These are phyloP conservation scores for Chaetomium sp. DNA, from an alignment of 2,329 filamentous ascomycete species.

Conservation along the genomic window DNA sequence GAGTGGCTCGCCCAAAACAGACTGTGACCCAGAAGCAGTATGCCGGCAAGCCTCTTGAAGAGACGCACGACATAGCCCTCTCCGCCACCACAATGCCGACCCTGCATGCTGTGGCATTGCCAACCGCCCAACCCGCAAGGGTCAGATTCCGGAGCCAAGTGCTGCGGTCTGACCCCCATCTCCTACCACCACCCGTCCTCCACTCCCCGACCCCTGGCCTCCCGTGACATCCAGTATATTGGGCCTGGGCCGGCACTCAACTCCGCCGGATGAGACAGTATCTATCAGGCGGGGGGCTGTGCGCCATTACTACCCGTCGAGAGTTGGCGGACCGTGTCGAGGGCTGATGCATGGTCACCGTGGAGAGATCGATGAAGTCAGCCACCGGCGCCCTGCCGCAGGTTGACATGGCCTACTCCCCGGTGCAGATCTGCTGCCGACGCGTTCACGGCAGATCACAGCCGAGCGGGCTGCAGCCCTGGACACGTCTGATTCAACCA, in stretches of 20 bases:
- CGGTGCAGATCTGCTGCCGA: slow-evolving; percentile 9
- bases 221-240: neutral
- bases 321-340: neutral
- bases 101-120: neutral
- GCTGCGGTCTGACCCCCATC: neutral
- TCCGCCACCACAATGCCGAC: slow-evolving; percentile 9
- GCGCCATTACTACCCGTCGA: neutral
- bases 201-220: neutral
- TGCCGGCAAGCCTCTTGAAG: slow-evolving; percentile 5
- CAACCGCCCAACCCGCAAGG: neutral
- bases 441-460: slow-evolving; percentile 18
- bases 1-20: slow-evolving; percentile 22
- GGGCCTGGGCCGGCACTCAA: neutral
- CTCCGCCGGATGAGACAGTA: neutral
- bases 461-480: slow-evolving; percentile 12
- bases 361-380: neutral
- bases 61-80: slow-evolving; percentile 27
- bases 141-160: neutral
- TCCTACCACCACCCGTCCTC: neutral
- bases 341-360: neutral
- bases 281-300: neutral
- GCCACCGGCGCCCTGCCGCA: neutral
- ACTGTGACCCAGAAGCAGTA: slow-evolving; percentile 10
- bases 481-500: slow-evolving; percentile 8
- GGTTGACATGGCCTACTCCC: slow-evolving; percentile 13